Base-by-base conservation (phyloP, 2,329 filamentous ascomycete genomes). In the Pseudogymnoascus sp. region DNA sequence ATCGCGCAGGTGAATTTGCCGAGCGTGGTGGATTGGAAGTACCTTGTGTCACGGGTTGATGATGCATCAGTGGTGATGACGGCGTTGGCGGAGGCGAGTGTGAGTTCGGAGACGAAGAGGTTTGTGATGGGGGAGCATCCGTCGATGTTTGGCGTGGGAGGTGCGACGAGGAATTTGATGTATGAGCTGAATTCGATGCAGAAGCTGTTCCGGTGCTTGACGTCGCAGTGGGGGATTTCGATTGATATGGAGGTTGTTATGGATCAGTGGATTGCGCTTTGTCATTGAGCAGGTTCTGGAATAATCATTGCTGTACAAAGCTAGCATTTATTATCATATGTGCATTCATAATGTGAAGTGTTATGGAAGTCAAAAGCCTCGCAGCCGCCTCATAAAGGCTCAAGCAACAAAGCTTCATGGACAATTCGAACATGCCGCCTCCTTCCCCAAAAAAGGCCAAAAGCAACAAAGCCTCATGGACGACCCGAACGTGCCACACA, bases 111-210 rank as follows among this genome's bases (percentile, higher is more conserved):
- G 60, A 79, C 76, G 8, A 69, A 70, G 23, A 67, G 72, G 1
- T 78, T 77, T 61, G 71, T 78, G 4, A 69, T 73, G 38, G 72
- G 72, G 18, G 73, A 71, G 1, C 64, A 65, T 8, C 66, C 69
- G 0, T 65, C 69, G 2, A 66, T 66, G 8, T 65, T 68, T 2
- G 66, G 68, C 1, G 69, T 68, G 7, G 65, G 65, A 37, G 71
- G 67, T 1, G 69, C 69, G 4, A 71, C 70, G 11, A 73, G 75
- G 46, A 78, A 79, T 69, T 66, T 79, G 40, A 66, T 78, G n/a
- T 79, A 79, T 65, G 78, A 79, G 64, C 68, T 79, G 65, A 79
- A 79, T 65, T 77, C 76, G 16, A 77, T 79, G 71, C 77, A 78
- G 64, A 79, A 79, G 68, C 67, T 79, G 8, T 79, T 79, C 62